phyloP scores from a whole-genome alignment of 2,329 filamentous ascomycete genomes.

The Cucurbitaria berberidis region DNA sequence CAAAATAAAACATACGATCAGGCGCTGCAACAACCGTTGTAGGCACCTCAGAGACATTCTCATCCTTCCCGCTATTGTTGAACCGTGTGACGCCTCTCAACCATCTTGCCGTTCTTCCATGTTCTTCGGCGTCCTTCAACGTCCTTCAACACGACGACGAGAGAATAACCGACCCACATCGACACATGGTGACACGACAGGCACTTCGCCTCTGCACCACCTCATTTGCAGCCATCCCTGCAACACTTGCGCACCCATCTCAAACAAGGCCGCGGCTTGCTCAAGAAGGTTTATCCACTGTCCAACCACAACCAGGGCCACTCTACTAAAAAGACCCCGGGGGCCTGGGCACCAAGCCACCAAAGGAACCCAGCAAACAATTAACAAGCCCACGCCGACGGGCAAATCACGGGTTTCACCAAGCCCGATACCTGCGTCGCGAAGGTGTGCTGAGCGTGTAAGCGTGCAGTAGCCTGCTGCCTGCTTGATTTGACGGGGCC shows the following conservation, averaged over 20 bases:
- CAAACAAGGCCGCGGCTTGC: slow-evolving; percentile 20
- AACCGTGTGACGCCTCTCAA: slow-evolving; percentile 7
- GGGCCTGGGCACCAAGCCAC: slow-evolving; percentile 13
- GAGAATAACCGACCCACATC: slow-evolving; percentile 18
- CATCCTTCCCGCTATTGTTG: not conserved
- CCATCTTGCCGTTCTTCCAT: not conserved
- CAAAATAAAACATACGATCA: slow-evolving; percentile 20
- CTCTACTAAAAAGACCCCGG: slow-evolving; percentile 12
- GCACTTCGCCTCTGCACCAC: slow-evolving; percentile 10
- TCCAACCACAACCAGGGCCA: slow-evolving; percentile 21
- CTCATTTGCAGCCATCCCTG: slow-evolving; percentile 19
- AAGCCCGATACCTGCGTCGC: slow-evolving; percentile 26
- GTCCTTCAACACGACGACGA: slow-evolving; percentile 1
- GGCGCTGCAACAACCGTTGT: slow-evolving; percentile 18
- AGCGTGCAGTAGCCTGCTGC: slow-evolving; percentile 31
- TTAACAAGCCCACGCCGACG: slow-evolving; percentile 10
- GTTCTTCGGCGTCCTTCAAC: not conserved
- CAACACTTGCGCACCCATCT: slow-evolving; percentile 17
- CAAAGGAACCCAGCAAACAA: slow-evolving; percentile 14
- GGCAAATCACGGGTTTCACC: slow-evolving; percentile 27
- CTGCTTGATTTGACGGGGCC: slow-evolving; percentile 19
- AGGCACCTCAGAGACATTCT: slow-evolving; percentile 19
- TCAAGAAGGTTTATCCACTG: slow-evolving; percentile 12
- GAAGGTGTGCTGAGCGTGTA: slow-evolving; percentile 24
- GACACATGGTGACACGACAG: slow-evolving; percentile 23